Evolutionary conservation across 2,329 filamentous ascomycete species (phyloP), one percentile per base, ranked within the genome.

Genomic region (Penicillium sp.): DNA sequence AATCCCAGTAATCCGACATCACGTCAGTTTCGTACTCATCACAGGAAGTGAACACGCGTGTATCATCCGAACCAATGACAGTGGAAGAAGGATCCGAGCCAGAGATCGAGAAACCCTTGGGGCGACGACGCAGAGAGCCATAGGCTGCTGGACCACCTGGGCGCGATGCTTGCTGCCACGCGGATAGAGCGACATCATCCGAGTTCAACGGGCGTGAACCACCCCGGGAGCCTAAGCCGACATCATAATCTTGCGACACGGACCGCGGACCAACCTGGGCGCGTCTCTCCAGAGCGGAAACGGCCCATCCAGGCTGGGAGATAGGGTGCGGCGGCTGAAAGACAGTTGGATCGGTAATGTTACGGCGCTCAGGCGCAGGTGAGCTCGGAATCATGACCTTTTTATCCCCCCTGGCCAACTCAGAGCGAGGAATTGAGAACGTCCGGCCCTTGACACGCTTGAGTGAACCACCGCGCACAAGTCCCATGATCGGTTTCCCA

Each of bases 1-100:
- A 87, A 69, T 87, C 84, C 71, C 83, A 87, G 22, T 81, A 84
- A 58, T 87, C 84, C 60, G 82, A 86, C 61, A 83, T 79, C 58
- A 82, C 77, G 61, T 86, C 84, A 45, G 79, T 79, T 56, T 85
- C 85, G 61, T 85, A 82, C 59, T 85, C 84, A 56, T 86, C 83
- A 29, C 79, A 76, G 21, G 81, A 84, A 39, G 79, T 79, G 58
- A 83, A 76, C 29, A 80, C 76, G 51, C 81, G 79, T 57, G 79
- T 79, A 61, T 86, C 84, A 63, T 87, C 84, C 27, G 84, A 87
- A 16, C 82, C 83, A 48, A 83, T 76, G 40, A 83, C 74, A 48
- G 82, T 84, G 31, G 83, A 86, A 29, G 81, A 76, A 50, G 81
- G 80, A 66, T 86, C 83, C 21, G 84, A 86, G 50, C 78, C 77